Evolutionary conservation across 108 stramenopile genomes (phyloP).

Genomic region (Cyclostephanos invisitatus): DNA sequence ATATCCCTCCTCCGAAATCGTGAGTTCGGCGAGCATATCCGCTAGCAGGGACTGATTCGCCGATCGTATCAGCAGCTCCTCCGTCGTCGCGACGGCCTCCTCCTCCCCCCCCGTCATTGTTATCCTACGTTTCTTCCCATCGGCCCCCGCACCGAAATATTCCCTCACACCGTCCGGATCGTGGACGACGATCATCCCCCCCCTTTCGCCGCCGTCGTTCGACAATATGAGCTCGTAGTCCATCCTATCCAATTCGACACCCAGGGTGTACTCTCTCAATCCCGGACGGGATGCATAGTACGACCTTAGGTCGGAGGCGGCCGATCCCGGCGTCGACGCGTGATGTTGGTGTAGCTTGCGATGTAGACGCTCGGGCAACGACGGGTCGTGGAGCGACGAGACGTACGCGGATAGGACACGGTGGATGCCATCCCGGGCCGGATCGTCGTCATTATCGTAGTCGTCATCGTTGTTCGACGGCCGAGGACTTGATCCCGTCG

Average conservation of each 20-base stretch:
- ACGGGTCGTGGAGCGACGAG: constrained; percentile 41
- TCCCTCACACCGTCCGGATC: constrained; percentile 38
- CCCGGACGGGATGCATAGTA: constrained; percentile 70
- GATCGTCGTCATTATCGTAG: background rate
- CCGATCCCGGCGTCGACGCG: background rate
- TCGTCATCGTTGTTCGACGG: background rate
- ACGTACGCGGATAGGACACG: constrained; percentile 25
- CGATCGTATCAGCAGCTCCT: constrained; percentile 56
- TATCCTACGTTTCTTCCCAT: constrained; percentile 8
- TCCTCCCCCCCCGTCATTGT: background rate
- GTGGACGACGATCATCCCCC: constrained; percentile 10
- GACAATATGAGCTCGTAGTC: constrained; percentile 60
- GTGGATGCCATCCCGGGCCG: background rate
- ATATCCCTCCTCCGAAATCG: constrained; percentile 34
- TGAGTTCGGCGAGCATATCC: constrained; percentile 67
- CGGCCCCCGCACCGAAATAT: constrained; percentile 29
- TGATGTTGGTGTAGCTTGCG: constrained; percentile 12
- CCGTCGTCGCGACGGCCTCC: constrained; percentile 12
- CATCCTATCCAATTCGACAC: constrained; percentile 79
- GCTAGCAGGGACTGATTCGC: constrained; percentile 86
- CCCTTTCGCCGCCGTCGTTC: constrained; percentile 10
- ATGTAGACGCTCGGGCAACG: constrained; percentile 56
- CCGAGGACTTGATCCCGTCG: too few relatives aligned
- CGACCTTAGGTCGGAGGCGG: constrained; percentile 56
- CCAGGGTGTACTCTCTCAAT: constrained; percentile 72